Evolutionary conservation across 225 moss, liverwort and hornwort genomes (phyloP), one percentile per base, ranked within the genome.

Genomic region (Pseudoscleropodium purum): DNA sequence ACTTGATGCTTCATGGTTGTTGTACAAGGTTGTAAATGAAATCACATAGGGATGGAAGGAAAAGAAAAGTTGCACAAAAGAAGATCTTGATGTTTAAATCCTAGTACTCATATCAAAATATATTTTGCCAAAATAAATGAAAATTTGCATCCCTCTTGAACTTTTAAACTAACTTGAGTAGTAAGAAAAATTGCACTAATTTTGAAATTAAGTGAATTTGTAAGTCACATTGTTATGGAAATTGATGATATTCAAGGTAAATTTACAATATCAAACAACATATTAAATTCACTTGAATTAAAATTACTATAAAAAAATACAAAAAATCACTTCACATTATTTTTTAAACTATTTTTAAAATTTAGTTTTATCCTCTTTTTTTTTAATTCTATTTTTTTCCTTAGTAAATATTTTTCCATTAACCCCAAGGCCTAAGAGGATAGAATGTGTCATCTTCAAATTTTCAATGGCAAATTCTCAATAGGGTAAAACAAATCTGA

Each of bases 151-250:
- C 10, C 2, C 3, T 5, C 8, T 73, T 9, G 15, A 1, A 73
- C 9, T 43, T 43, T 73, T 6, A 17, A 45, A 75, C 45, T 18
- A 47, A 30, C 1, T 47, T 30, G 18, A 45, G 6, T 75, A 31
- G 3, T 11, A 45, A 75, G 4, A 74, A 47, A 18, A 47, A 47
- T 43, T 62, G 5, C 14, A 41, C 9, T 62, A 6, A 43, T 81
- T 61, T 8, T 61, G 62, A 81, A 61, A 41, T 37, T 5, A 81
- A 9, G 2, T 61, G 3, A 43, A 43, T 45, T 63, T 62, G 3
- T 1, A 3, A 54, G 7, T 26, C 0, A 2, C 9, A n/a, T 7
- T 57, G 5, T 10, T 56, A 37, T 25, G 3, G n/a, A 7, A n/a
- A 79, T 79, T 27, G 6, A 27, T 7, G 6, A 6, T 26, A 11